Base-by-base conservation (phyloP, 208 protist genomes). In the Herpetomonas samuelpessoai region DNA sequence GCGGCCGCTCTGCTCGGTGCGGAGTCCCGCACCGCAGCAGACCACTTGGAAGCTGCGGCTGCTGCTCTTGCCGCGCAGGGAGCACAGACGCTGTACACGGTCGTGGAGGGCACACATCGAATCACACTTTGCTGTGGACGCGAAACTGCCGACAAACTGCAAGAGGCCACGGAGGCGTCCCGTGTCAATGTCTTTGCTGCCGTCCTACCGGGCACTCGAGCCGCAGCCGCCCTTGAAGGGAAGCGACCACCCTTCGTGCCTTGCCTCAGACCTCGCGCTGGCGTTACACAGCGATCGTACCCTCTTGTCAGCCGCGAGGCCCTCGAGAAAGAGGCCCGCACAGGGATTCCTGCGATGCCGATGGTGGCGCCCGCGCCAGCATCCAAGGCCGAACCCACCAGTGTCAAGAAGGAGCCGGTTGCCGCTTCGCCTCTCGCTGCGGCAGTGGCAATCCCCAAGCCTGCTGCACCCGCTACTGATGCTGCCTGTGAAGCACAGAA, bases 321-420 rank as follows among this genome's bases (percentile, higher is more conserved):
- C 14, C 49, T 55, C 9, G 49, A 55, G 25, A 16, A 31, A 25
- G 49, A 39, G 12, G 27, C 49, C 14, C 14, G 10, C 22, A 31
- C 24, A 55, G 49, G 27, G 6, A 25, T 39, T n/a, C 24, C 27
- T 9, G 49, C 49, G 6, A n/a, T 7, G 19, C 49, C n/a, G n/a
- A n/a, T n/a, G n/a, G n/a, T n/a, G n/a, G n/a, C n/a, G n/a, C n/a
- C n/a, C n/a, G n/a, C n/a, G n/a, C n/a, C n/a, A n/a, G n/a, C n/a
- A n/a, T n/a, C n/a, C n/a, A 57, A 63, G 6, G 25, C 53, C 4
- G 62, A 62, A 0, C 50, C 62, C 22, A 60, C 56, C 4, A 2
- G 35, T 16, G 74, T 74, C 49, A 66, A 71, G 48, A 31, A 51
- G 18, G 47, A 61, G 56, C 2, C 45, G 3, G 56, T 49, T 3